A percentile compares a stretch with the other conserved stretches of the same genome.
Evolutionary conservation across 1,284 basidiomycete species (phyloP).

Genomic region (Marasmius sp.): DNA sequence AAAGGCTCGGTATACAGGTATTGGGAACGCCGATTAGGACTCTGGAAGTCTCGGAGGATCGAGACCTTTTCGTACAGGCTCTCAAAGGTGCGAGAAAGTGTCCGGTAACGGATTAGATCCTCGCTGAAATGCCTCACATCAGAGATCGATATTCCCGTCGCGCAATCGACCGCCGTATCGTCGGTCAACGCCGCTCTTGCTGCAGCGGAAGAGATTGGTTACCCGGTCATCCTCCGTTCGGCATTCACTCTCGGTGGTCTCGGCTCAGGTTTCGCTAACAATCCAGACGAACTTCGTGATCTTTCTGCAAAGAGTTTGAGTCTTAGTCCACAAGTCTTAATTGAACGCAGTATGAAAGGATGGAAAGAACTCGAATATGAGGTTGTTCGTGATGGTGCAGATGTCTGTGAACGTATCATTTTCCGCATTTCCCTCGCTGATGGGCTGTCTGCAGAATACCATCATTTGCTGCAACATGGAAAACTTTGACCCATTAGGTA

Average conservation of each 20-base stretch:
- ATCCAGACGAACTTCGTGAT: slow-evolving; percentile 94
- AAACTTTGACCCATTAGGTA: slow-evolving; percentile 98
- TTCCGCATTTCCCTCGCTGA: slow-evolving; percentile 8
- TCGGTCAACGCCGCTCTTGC: slow-evolving; percentile 89
- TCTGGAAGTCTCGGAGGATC: slow-evolving; percentile 95
- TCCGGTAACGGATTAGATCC: slow-evolving; percentile 4
- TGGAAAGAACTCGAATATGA: slow-evolving; percentile 99
- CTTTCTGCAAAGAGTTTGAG: slow-evolving; percentile 90
- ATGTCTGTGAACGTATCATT: slow-evolving; percentile 52
- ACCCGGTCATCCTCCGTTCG: slow-evolving; percentile 97
- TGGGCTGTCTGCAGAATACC: slow-evolving; percentile 61
- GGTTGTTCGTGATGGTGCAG: slow-evolving; percentile 95
- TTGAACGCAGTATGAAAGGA: slow-evolving; percentile 98
- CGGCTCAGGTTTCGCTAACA: slow-evolving; percentile 96
- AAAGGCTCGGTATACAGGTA: slow-evolving; percentile 92
- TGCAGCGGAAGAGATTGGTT: slow-evolving; percentile 91
- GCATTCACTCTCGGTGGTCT: slow-evolving; percentile 98
- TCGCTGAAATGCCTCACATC: slow-evolving; percentile 12
- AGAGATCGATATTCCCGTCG: slow-evolving; percentile 99
- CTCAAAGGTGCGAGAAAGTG: slow-evolving; percentile 72
- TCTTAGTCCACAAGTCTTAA: slow-evolving; percentile 93
- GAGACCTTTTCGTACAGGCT: slow-evolving; percentile 96
- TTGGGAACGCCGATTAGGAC: slow-evolving; percentile 95
- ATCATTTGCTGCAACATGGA: slow-evolving; percentile 98
- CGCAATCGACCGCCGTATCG: slow-evolving; percentile 97